These are phyloP conservation scores for Rutstroemia sp. DNA, from an alignment of 2,329 filamentous ascomycete species.

Conservation along the genomic window DNA sequence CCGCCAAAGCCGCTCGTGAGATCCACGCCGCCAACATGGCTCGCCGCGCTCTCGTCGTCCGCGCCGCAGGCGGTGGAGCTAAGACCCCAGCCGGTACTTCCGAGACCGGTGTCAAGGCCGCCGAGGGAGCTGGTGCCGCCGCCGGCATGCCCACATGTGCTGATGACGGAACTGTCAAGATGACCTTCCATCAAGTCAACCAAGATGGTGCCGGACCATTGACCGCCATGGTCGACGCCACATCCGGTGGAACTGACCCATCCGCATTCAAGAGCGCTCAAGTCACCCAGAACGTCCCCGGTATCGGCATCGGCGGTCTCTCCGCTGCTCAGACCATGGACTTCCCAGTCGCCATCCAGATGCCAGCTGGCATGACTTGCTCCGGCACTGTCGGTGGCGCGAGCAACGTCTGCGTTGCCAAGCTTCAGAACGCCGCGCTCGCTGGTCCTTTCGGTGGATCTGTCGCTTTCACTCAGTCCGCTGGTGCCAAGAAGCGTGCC, in stretches of 20 bases:
- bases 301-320: conserved; percentile 35
- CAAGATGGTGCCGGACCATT: conserved; percentile 62
- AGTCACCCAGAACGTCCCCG: conserved; percentile 57
- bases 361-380: conserved; percentile 62
- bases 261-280: conserved; percentile 51
- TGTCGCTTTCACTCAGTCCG: conserved; percentile 55
- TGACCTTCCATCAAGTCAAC: conserved; percentile 65
- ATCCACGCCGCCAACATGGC: conserved; percentile 62
- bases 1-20: conserved; percentile 54
- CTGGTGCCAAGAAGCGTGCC: conserved; percentile 52
- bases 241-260: conserved; percentile 54
- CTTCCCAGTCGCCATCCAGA: conserved; percentile 57
- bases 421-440: conserved; percentile 52
- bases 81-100: conserved; percentile 39
- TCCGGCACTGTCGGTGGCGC: conserved; percentile 50
- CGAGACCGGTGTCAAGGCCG: conserved; percentile 47
- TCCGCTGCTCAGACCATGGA: conserved; percentile 54
- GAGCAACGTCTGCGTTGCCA: conserved; percentile 56
- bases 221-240: conserved; percentile 51
- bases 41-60: conserved; percentile 29
- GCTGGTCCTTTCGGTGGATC: conserved; percentile 62
- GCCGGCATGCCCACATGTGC: conserved; percentile 49
- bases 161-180: conserved; percentile 52
- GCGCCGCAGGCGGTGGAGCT: conserved; percentile 33
- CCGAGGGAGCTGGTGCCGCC: conserved; percentile 45